Percentiles rank a stretch among this genome's conserved stretches.
Evolutionary conservation across 164 flowering plant genomes (phyloP).

Genomic region (Hamamelis virginiana): DNA sequence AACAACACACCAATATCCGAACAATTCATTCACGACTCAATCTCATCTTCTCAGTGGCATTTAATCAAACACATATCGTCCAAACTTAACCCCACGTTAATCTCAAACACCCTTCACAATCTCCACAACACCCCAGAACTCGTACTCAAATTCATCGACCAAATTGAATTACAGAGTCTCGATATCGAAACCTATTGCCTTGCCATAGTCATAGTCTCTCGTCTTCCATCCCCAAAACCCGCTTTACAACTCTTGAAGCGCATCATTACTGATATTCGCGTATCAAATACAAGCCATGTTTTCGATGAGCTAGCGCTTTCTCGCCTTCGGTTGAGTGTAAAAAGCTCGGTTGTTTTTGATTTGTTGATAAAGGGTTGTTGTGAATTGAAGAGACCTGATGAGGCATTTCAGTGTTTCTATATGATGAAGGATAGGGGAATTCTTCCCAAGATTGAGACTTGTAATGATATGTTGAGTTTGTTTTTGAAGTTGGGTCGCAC

Average conservation of each 20-base stretch:
- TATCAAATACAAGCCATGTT: slow-evolving; percentile 21
- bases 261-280: slow-evolving; percentile 16
- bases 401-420: slow-evolving; percentile 49
- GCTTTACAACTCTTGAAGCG: slow-evolving; percentile 42
- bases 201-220: slow-evolving; percentile 43
- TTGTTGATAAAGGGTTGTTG: slow-evolving; percentile 52
- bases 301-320: slow-evolving; percentile 40
- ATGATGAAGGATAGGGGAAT: slow-evolving; percentile 54
- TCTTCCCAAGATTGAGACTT: slow-evolving; percentile 59
- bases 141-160: slow-evolving; percentile 39
- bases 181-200: slow-evolving; percentile 46
- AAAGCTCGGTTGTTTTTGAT: slow-evolving; percentile 47
- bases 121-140: slow-evolving; percentile 46
- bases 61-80: slow-evolving; percentile 44
- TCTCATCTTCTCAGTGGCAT: slow-evolving; percentile 57
- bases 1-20: slow-evolving; percentile 8
- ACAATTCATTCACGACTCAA: slow-evolving; percentile 3
- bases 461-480: slow-evolving; percentile 61
- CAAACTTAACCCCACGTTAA: slow-evolving; percentile 29
- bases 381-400: slow-evolving; percentile 47
- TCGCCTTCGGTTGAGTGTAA: slow-evolving; percentile 27
- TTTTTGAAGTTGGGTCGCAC: slow-evolving; percentile 48
- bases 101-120: slow-evolving; percentile 34
- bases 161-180: slow-evolving; percentile 25
- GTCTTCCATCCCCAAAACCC: slow-evolving; percentile 40